These are phyloP conservation scores for Candida mesenterica DNA, from an alignment of 1,139 yeast genomes.

Conservation along the genomic window DNA sequence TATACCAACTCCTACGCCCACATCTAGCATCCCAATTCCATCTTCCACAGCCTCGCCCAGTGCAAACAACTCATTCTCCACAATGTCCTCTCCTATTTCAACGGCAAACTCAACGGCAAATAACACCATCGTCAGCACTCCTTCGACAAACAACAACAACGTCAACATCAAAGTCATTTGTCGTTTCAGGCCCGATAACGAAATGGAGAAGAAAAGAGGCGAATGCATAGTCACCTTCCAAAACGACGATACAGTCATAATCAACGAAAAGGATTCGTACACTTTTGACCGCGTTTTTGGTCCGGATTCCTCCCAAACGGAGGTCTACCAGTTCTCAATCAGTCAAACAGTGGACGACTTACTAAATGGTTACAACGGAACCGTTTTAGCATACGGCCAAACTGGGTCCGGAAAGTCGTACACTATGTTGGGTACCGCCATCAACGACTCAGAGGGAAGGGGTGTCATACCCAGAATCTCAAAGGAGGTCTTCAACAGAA, in stretches of 20 bases:
- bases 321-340: slow-evolving; percentile 62
- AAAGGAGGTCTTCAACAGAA: slow-evolving; percentile 59
- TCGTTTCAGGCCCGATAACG: slow-evolving; percentile 57
- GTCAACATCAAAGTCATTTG: slow-evolving; percentile 61
- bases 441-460: slow-evolving; percentile 32
- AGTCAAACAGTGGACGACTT: slow-evolving; percentile 63
- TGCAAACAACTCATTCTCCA: not conserved
- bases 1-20: too few relatives aligned
- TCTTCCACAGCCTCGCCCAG: not conserved
- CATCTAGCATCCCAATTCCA: not conserved
- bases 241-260: slow-evolving; percentile 28
- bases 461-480: slow-evolving; percentile 80
- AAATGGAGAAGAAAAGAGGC: slow-evolving; percentile 27
- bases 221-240: slow-evolving; percentile 23
- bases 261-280: slow-evolving; percentile 42
- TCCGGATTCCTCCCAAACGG: slow-evolving; percentile 49
- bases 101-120: not conserved
- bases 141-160: not conserved
- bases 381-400: slow-evolving; percentile 86
- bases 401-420: slow-evolving; percentile 86
- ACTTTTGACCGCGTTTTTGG: slow-evolving; percentile 70
- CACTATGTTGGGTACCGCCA: slow-evolving; percentile 73
- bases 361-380: slow-evolving; percentile 78
- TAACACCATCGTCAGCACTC: not conserved
- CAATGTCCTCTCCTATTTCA: not conserved